Conservation (phyloP, 768 basidiomycete genomes). For the Tremella mesenterica region DNA sequence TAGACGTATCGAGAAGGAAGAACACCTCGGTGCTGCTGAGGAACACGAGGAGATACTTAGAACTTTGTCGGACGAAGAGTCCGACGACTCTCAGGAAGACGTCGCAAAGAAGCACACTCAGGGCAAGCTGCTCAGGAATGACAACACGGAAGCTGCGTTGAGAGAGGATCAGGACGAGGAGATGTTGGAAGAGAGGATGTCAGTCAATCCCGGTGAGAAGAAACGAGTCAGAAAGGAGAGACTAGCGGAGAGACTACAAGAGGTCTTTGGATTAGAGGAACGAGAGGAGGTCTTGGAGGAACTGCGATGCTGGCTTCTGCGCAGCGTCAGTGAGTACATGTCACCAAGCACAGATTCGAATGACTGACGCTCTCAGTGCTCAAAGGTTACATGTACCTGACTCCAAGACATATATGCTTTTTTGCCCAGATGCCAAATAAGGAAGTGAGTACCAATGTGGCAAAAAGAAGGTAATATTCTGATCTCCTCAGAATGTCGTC, state of each 20-base stretch:
- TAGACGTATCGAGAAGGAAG: slow-evolving; percentile 20
- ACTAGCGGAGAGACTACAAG: slow-evolving; percentile 77
- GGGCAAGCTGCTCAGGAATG: no score
- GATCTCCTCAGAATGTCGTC: slow-evolving; percentile 62
- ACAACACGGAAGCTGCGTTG: slow-evolving; percentile 26
- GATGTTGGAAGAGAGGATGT: slow-evolving; percentile 19
- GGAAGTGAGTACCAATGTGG: slow-evolving; percentile 56
- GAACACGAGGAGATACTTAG: slow-evolving; percentile 22
- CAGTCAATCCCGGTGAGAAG: slow-evolving; percentile 14
- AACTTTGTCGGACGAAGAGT: no score
- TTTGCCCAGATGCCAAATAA: slow-evolving; percentile 86
- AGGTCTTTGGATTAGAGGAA: slow-evolving; percentile 72
- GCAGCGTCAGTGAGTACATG: slow-evolving; percentile 67
- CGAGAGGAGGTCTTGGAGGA: slow-evolving; percentile 79
- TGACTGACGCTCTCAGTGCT: slow-evolving; percentile 53
- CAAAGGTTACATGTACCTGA: slow-evolving; percentile 96
- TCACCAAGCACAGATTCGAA: not conserved
- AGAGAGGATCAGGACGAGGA: slow-evolving; percentile 18
- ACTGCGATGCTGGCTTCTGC: slow-evolving; percentile 87
- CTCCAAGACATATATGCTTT: slow-evolving; percentile 87
- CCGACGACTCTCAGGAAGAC: no score
- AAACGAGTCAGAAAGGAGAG: slow-evolving; percentile 44
- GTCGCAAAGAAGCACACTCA: no score
- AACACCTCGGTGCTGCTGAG: slow-evolving; percentile 16
- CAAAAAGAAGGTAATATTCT: slow-evolving; percentile 4